Evolutionary conservation across 176 grass and related monocot species (phyloP), one percentile per base, ranked within the genome.

Genomic region (Sorghum bicolor): DNA sequence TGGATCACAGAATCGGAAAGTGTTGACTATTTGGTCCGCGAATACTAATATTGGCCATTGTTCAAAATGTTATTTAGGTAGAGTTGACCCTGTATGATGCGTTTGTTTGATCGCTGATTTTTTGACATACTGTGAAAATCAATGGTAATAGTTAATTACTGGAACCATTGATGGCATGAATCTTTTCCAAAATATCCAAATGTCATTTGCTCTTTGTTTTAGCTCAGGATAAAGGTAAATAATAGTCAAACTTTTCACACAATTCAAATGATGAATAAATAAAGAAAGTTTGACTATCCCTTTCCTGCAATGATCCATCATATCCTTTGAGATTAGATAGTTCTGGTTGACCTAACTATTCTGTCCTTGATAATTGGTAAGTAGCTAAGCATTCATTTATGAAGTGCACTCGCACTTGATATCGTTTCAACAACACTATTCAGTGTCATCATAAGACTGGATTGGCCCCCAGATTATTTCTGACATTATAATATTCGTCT

Each of bases 401-500:
- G 22, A 36, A 36, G 22, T 70, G 45, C 41, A 28, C 25, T 78
- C 74, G 41, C 17, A 79, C 72, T 64, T 58, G 36, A 76, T 77
- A 48, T 3, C 8, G 64, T 90, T 20, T 73, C 53, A 83, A 40
- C 9, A 79, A 32, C 14, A 58, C 62, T 76, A 25, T 80, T 50
- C 17, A 81, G 2, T 64, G 63, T n/a, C 77, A 41, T 80, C 39
- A 48, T 70, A 80, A 80, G 12, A 15, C 48, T 30, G 10, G 44
- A 28, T 66, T 75, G 12, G 22, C 55, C 6, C 8, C 55, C 10
- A 5, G 40, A 19, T 75, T 75, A 37, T 85, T 75, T 69, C 29
- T 85, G 52, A 81, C 77, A 85, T 70, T 69, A 29, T 43, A 25
- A 64, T 83, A 64, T 83, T 83, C 64, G 6, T 80, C 4, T 64